Percentiles rank a stretch among this genome's conserved stretches.
phyloP scores from a whole-genome alignment of 495 filamentous ascomycete species.

The Rhizodiscina lignyota region DNA sequence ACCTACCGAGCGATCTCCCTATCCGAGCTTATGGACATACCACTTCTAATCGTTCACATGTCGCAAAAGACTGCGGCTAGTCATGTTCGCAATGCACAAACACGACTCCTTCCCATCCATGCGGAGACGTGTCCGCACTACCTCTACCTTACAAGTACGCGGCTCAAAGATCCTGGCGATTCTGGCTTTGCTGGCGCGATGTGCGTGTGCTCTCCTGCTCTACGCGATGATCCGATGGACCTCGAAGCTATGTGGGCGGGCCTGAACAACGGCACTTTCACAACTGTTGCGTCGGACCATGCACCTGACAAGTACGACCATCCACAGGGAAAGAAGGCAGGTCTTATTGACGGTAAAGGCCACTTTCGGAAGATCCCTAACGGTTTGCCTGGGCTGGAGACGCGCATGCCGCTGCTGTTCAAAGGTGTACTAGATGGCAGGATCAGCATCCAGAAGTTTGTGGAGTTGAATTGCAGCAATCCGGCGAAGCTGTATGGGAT shows the following conservation, averaged over 20 bases:
- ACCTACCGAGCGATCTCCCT: constrained; percentile 4
- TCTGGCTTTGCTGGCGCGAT: constrained; percentile 14
- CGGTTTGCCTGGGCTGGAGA: constrained; percentile 1
- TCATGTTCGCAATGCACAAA: constrained; percentile 17
- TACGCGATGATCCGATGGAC: constrained; percentile 14
- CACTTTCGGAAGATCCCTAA: constrained; percentile 1
- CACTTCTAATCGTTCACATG: constrained; percentile 6
- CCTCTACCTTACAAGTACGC: constrained; percentile 16
- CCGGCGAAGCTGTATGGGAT: constrained; percentile 11
- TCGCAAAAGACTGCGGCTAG: neutral
- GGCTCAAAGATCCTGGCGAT: too few species aligned
- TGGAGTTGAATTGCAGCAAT: neutral
- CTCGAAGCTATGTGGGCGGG: constrained; percentile 14
- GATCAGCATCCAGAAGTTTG: neutral
- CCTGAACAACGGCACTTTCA: constrained; percentile 25
- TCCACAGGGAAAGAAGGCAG: constrained; percentile 22
- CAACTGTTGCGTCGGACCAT: constrained; percentile 27
- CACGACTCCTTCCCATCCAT: constrained; percentile 21
- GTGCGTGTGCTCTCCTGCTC: constrained; percentile 15
- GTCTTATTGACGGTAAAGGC: neutral
- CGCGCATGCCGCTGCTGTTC: constrained; percentile 1
- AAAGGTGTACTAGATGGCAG: neutral
- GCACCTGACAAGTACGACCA: constrained; percentile 24
- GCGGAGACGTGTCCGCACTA: constrained; percentile 26
- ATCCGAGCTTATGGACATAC: constrained; percentile 2